Percentiles rank a stretch among this genome's conserved stretches.
Conservation (phyloP, 2,329 filamentous ascomycete species). For the Penicillium sp. region DNA sequence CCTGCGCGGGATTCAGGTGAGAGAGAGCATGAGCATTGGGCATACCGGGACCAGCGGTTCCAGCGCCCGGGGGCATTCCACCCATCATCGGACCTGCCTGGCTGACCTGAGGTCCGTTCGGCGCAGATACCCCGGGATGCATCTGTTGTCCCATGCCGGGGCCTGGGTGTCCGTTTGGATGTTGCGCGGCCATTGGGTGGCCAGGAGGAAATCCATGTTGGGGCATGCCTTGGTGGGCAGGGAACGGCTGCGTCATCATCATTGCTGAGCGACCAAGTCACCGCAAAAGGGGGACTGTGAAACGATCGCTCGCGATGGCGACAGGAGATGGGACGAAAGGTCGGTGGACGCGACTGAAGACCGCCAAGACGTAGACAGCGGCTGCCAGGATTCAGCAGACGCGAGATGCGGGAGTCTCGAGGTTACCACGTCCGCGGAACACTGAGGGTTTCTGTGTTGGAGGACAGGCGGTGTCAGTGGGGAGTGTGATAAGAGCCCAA, state of each 20-base stretch:
- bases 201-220: slow-evolving; percentile 61
- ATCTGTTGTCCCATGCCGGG: slow-evolving; percentile 58
- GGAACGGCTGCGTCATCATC: slow-evolving; percentile 58
- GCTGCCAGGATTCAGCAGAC: slow-evolving; percentile 33
- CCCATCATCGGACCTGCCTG: slow-evolving; percentile 66
- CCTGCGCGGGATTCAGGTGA: slow-evolving; percentile 59
- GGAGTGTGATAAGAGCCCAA: slow-evolving; percentile 15
- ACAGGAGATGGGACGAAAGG: slow-evolving; percentile 11
- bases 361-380: slow-evolving; percentile 39
- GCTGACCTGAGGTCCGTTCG: slow-evolving; percentile 60
- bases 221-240: slow-evolving; percentile 61
- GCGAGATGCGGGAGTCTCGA: slow-evolving; percentile 32
- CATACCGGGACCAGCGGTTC: slow-evolving; percentile 53
- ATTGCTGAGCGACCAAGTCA: slow-evolving; percentile 48
- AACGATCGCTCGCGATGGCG: slow-evolving; percentile 20
- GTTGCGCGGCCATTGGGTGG: slow-evolving; percentile 62
- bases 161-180: slow-evolving; percentile 57
- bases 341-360: slow-evolving; percentile 31
- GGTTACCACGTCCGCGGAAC: slow-evolving; percentile 22
- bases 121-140: slow-evolving; percentile 62
- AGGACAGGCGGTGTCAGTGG: slow-evolving; percentile 13
- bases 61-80: slow-evolving; percentile 62
- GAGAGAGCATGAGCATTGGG: slow-evolving; percentile 63
- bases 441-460: slow-evolving; percentile 22
- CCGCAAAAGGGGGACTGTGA: slow-evolving; percentile 32